Evolutionary conservation across 1,139 yeast genomes (phyloP).

Genomic region (Pneumocystis wakefieldiae): DNA sequence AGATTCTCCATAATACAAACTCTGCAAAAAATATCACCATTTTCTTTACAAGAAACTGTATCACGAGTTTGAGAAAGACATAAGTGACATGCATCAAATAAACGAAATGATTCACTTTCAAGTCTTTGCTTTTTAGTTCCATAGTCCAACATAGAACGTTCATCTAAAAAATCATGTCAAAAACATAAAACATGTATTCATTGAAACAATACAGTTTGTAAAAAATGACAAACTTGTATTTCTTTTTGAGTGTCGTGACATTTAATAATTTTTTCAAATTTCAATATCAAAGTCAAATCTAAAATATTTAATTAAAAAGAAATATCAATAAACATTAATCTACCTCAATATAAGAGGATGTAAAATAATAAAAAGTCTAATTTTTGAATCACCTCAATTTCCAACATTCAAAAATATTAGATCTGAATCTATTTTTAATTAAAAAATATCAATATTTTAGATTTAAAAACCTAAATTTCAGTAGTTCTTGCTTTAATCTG

Average conservation of each 20-base stretch:
- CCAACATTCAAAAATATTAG: not conserved
- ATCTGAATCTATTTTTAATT: not conserved
- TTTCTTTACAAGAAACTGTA: constrained; percentile 15
- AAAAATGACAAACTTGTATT: constrained; percentile 8
- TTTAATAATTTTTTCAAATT: not conserved
- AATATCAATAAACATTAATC: not conserved
- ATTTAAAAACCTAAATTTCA: not conserved
- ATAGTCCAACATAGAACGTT: constrained; percentile 14
- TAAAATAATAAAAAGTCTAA: not conserved
- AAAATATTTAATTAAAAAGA: not conserved
- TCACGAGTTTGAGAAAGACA: constrained; percentile 15
- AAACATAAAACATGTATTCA: constrained; percentile 12
- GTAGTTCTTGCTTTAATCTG: too few relatives aligned
- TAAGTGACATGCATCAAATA: constrained; percentile 13
- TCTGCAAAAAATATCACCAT: constrained; percentile 15
- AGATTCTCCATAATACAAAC: constrained; percentile 14
- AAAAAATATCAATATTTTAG: not conserved
- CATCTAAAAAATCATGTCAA: constrained; percentile 14
- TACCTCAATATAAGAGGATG: not conserved
- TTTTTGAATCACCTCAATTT: not conserved
- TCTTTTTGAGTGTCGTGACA: constrained; percentile 15
- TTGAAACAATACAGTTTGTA: not conserved
- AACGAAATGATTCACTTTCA: constrained; percentile 13
- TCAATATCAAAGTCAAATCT: not conserved
- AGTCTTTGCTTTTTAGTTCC: constrained; percentile 14